Percentiles rank a stretch among this genome's conserved stretches.
phyloP scores from a whole-genome alignment of 1,284 basidiomycete genomes.

The Amylostereum areolatum region DNA sequence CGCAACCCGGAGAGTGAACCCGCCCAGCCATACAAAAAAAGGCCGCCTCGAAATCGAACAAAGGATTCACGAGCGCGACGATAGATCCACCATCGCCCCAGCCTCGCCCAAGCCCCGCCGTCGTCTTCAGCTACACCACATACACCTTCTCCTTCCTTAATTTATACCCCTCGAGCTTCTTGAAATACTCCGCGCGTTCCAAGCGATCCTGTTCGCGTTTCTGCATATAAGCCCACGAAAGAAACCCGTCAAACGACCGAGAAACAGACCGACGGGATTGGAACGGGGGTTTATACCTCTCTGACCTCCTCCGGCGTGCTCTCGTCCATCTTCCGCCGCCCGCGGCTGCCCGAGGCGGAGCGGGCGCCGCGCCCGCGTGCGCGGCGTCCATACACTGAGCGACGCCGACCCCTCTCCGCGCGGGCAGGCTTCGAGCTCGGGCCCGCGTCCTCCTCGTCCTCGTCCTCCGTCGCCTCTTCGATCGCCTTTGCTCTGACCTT shows the following conservation, averaged over 20 bases:
- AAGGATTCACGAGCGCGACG: too few relatives aligned
- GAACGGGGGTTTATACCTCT: slow-evolving; percentile 9
- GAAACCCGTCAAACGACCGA: background rate
- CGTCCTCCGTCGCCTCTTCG: slow-evolving; percentile 5
- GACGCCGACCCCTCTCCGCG: too few relatives aligned
- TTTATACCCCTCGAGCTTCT: slow-evolving; percentile 43
- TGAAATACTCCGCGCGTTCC: slow-evolving; percentile 52
- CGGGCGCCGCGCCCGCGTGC: background rate
- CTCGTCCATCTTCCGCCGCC: slow-evolving; percentile 10
- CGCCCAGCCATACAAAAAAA: too few relatives aligned
- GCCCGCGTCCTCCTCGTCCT: slow-evolving; percentile 7
- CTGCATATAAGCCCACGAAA: slow-evolving; percentile 18
- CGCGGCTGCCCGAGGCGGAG: background rate
- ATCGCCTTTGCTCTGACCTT: slow-evolving; percentile 1
- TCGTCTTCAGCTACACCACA: slow-evolving; percentile 30
- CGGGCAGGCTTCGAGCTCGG: slow-evolving; percentile 1
- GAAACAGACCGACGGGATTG: background rate
- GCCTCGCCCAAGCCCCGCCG: too few relatives aligned
- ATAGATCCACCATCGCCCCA: too few relatives aligned
- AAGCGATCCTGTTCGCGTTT: slow-evolving; percentile 39
- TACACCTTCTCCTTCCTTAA: slow-evolving; percentile 56
- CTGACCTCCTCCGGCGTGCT: slow-evolving; percentile 16
- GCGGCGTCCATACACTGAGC: too few relatives aligned
- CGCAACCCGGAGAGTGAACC: too few relatives aligned
- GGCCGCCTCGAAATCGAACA: too few relatives aligned